A percentile compares a stretch with the other conserved stretches of the same genome.
Conservation (phyloP, 2,329 filamentous ascomycete species). For the Neofusicoccum ribis region DNA sequence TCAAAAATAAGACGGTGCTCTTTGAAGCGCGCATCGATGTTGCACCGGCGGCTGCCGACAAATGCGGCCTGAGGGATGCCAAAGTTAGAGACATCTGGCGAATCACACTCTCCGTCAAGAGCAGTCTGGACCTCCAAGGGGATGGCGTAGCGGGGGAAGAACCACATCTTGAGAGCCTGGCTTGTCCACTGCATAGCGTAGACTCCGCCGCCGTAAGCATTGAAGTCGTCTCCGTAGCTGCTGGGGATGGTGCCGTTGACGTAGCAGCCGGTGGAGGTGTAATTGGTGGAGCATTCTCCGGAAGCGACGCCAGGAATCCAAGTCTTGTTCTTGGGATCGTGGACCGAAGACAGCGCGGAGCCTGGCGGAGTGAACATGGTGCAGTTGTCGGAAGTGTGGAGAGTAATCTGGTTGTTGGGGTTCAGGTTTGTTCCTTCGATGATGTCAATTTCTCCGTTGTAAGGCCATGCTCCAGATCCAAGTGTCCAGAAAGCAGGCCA, state of each 20-base stretch:
- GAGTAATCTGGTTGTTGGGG: constrained; percentile 22
- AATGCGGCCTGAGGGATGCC: constrained; percentile 65
- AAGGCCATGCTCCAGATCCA: constrained; percentile 29
- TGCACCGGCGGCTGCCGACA: constrained; percentile 39
- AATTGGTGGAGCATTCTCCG: constrained; percentile 19
- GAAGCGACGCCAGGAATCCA: background rate
- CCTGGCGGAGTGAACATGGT: constrained; percentile 15
- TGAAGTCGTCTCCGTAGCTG: constrained; percentile 26
- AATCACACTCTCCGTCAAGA: background rate
- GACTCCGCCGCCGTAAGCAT: constrained; percentile 33
- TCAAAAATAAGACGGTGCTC: constrained; percentile 43
- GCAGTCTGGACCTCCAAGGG: constrained; percentile 46
- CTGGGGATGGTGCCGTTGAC: background rate
- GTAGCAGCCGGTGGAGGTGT: constrained; percentile 27
- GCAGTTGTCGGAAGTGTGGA: constrained; percentile 26
- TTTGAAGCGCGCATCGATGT: constrained; percentile 37
- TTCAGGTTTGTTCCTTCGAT: constrained; percentile 26
- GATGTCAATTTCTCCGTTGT: constrained; percentile 28
- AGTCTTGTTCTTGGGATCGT: background rate
- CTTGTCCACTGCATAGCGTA: constrained; percentile 30
- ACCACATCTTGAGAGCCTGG: constrained; percentile 27
- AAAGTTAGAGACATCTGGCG: constrained; percentile 63
- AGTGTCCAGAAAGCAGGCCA: constrained; percentile 46
- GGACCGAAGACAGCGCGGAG: background rate
- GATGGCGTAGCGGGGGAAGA: constrained; percentile 26